Evolutionary conservation across 139 green algal genomes (phyloP).

Genomic region (Chlamydomonas sphaeroides): DNA sequence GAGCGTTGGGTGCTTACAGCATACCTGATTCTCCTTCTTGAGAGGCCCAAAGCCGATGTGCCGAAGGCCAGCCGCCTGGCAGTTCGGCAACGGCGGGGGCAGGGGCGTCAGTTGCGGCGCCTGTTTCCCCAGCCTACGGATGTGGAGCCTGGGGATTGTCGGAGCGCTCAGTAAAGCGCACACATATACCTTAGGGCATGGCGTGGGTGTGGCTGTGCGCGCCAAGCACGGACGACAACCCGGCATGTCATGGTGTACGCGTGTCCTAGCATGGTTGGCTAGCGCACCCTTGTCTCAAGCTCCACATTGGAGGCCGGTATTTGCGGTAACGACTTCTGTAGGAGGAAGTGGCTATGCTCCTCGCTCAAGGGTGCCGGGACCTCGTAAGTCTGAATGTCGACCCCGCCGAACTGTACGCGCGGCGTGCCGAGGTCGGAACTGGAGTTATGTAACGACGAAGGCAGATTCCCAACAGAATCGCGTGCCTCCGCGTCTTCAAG

Average conservation of each 20-base stretch:
- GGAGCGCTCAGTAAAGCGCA: too few relatives aligned
- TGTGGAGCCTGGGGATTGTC: too few relatives aligned
- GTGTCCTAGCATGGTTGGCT: too few relatives aligned
- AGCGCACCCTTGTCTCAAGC: slow-evolving; percentile 27
- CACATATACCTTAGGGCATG: too few relatives aligned
- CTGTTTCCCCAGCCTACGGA: too few relatives aligned
- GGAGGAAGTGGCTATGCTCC: slow-evolving; percentile 35
- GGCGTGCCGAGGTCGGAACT: neutral
- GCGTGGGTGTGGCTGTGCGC: too few relatives aligned
- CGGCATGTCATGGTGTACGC: too few relatives aligned
- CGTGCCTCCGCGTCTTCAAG: slow-evolving; percentile 27
- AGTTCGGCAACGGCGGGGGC: too few relatives aligned
- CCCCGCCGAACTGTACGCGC: slow-evolving; percentile 6
- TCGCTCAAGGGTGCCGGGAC: neutral
- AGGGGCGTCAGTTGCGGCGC: too few relatives aligned
- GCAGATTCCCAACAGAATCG: slow-evolving; percentile 11
- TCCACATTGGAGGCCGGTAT: slow-evolving; percentile 13
- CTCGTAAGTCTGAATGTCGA: slow-evolving; percentile 8
- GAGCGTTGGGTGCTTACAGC: too few relatives aligned
- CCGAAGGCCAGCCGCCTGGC: slow-evolving; percentile 56
- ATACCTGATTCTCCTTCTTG: slow-evolving; percentile 67
- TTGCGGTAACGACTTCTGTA: slow-evolving; percentile 33
- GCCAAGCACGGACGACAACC: too few relatives aligned
- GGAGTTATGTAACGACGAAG: neutral
- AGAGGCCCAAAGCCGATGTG: slow-evolving; percentile 66